phyloP scores from a whole-genome alignment of 345 rosid species.

The Pugionium dolabratum region DNA sequence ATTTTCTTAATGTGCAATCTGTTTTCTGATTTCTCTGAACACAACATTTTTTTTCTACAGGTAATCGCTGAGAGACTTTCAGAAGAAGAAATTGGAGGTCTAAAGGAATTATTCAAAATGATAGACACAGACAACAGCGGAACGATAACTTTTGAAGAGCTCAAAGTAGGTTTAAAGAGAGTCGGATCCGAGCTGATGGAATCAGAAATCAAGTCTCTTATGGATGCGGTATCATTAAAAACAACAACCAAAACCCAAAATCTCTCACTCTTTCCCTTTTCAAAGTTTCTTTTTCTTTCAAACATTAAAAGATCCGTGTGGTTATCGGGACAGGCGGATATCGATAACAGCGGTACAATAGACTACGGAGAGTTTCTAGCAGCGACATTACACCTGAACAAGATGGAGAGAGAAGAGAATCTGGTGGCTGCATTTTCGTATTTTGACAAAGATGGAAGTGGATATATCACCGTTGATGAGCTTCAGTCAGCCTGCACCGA shows the following conservation, averaged over 20 bases:
- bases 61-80: neutral
- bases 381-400: neutral
- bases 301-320: no score
- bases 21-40: no score
- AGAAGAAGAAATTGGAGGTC: neutral
- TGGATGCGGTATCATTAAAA: neutral
- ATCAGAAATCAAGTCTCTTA: neutral
- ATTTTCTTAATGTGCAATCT: no score
- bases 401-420: neutral
- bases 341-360: neutral
- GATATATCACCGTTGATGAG: neutral
- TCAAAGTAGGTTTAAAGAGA: neutral
- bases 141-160: neutral
- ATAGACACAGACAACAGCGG: neutral
- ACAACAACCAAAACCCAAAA: no score
- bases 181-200: neutral
- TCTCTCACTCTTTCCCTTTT: no score
- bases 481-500: neutral
- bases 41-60: no score
- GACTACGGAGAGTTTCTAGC: neutral
- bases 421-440: neutral
- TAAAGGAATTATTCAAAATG: neutral
- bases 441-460: neutral
- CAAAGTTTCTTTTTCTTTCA: no score
- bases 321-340: neutral